Evolutionary conservation across 352 stramenopile genomes (phyloP).

Genomic region (Phytophthora sansomeana): DNA sequence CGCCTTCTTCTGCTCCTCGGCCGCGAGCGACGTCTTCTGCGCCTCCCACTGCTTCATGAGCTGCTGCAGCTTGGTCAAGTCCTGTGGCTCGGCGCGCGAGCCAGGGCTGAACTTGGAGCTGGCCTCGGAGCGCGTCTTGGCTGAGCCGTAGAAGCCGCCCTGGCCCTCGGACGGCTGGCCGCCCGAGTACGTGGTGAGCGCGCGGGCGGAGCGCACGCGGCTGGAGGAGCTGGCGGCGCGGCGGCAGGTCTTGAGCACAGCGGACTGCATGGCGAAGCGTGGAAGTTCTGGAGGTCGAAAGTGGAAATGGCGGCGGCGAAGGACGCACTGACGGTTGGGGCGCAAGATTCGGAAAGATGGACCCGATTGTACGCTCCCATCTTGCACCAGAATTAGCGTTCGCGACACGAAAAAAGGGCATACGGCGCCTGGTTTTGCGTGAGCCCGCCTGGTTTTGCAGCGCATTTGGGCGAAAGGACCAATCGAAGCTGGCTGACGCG

Average conservation of each 20-base stretch:
- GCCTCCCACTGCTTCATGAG: constrained; percentile 71
- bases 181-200: constrained; percentile 87
- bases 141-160: constrained; percentile 91
- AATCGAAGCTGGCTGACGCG: neutral
- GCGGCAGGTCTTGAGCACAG: constrained; percentile 31
- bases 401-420: neutral
- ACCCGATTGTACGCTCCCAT: constrained; percentile 5
- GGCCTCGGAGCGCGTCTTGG: constrained; percentile 80
- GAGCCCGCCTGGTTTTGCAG: neutral
- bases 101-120: constrained; percentile 69
- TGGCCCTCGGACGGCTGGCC: constrained; percentile 90
- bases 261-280: constrained; percentile 28
- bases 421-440: neutral
- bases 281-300: constrained; percentile 22
- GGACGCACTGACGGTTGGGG: neutral
- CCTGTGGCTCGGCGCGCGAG: constrained; percentile 67
- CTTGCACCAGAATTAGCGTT: constrained; percentile 11
- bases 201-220: constrained; percentile 13
- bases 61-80: constrained; percentile 61
- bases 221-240: constrained; percentile 15
- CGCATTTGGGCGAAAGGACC: neutral
- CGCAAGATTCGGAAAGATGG: neutral
- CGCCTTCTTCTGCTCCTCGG: constrained; percentile 51
- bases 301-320: constrained; percentile 25
- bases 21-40: constrained; percentile 43